A percentile compares a stretch with the other conserved stretches of the same genome.
These are phyloP conservation scores for Talaromyces sp. DNA, from an alignment of 2,329 filamentous ascomycete genomes.

Conservation along the genomic window DNA sequence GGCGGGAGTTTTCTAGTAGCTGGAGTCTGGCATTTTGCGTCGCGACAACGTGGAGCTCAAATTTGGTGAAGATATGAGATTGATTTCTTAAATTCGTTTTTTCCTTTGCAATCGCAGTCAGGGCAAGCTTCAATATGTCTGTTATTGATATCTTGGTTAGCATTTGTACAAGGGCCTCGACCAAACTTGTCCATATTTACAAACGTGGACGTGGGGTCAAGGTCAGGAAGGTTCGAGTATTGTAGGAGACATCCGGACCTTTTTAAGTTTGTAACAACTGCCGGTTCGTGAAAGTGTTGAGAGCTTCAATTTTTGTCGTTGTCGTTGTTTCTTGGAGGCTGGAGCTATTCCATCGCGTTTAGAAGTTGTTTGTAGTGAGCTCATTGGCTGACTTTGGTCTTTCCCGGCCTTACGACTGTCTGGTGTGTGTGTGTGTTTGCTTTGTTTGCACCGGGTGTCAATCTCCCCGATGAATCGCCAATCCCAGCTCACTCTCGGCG, in stretches of 20 bases:
- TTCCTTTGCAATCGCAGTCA: background rate
- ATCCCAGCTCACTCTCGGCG: background rate
- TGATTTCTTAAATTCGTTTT: background rate
- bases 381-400: background rate
- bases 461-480: background rate
- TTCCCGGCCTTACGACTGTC: background rate
- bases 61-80: too few relatives aligned
- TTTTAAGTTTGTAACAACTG: background rate
- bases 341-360: background rate
- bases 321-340: slow-evolving; percentile 1
- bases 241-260: background rate
- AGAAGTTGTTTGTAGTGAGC: background rate
- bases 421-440: background rate
- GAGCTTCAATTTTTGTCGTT: background rate
- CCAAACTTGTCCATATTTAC: background rate
- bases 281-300: background rate
- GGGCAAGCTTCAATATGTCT: background rate
- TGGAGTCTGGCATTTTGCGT: background rate
- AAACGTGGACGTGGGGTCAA: background rate
- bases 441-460: background rate
- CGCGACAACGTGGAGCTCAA: background rate
- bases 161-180: background rate
- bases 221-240: background rate
- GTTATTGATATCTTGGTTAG: background rate
- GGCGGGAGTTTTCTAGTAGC: background rate